These are phyloP conservation scores for Phtheirospermum japonicum DNA, from an alignment of 257 asterid genomes.

Conservation along the genomic window DNA sequence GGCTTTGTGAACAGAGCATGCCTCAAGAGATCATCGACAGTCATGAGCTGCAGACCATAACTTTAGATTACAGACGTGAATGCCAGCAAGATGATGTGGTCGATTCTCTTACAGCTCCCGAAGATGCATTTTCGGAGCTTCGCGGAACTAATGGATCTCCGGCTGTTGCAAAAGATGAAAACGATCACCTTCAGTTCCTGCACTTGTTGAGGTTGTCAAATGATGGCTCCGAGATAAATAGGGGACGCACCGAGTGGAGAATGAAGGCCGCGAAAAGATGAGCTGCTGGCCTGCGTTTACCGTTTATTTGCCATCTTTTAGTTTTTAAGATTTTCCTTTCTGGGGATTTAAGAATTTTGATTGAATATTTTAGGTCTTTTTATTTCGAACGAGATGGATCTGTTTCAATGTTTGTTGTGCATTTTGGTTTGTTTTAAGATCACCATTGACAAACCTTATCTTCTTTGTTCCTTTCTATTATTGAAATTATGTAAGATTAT, in stretches of 20 bases:
- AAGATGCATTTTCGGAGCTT: constrained; percentile 38
- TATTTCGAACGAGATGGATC: constrained; percentile 26
- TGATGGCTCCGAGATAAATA: constrained; percentile 75
- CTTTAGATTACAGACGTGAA: constrained; percentile 91
- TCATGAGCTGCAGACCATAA: constrained; percentile 77
- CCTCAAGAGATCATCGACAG: constrained; percentile 78
- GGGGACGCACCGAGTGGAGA: constrained; percentile 93
- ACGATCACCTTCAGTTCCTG: constrained; percentile 42
- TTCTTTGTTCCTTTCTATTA: neutral
- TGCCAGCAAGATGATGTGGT: constrained; percentile 85
- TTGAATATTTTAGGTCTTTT: constrained; percentile 21
- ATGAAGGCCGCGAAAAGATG: constrained; percentile 62
- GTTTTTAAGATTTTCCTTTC: constrained; percentile 13
- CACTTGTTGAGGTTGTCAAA: constrained; percentile 66
- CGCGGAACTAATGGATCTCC: constrained; percentile 54
- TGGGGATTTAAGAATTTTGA: constrained; percentile 20
- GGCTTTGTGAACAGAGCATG: constrained; percentile 58
- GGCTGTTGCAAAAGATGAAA: constrained; percentile 30
- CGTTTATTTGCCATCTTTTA: constrained; percentile 8
- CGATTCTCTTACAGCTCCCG: constrained; percentile 86
- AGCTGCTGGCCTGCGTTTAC: constrained; percentile 10
- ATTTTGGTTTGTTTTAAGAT: constrained; percentile 26
- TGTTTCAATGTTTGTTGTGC: constrained; percentile 25
- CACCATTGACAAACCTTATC: neutral
- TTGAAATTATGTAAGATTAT: neutral